Evolutionary conservation across 805 yeast genomes (phyloP).

Genomic region (Pichia insulana): DNA sequence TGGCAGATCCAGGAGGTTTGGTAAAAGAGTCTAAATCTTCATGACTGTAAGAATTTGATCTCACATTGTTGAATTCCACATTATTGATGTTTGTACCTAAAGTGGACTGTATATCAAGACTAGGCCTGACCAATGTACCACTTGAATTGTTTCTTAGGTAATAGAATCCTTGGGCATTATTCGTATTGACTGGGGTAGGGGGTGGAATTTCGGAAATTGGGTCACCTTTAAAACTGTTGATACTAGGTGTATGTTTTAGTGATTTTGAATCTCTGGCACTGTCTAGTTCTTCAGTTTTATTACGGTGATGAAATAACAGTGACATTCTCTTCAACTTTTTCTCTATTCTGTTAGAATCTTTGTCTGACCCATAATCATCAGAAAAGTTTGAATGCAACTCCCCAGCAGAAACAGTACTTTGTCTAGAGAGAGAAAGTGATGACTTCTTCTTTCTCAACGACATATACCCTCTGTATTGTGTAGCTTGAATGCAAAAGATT

Average conservation of each 20-base stretch:
- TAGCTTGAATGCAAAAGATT: too few species aligned
- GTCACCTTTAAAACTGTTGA: background rate
- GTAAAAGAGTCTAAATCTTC: conserved; percentile 5
- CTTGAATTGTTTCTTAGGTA: conserved; percentile 9
- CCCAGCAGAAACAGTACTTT: background rate
- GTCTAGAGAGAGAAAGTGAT: conserved; percentile 2
- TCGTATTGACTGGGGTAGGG: background rate
- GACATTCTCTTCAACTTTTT: conserved; percentile 7
- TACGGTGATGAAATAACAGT: conserved; percentile 6
- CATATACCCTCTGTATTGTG: background rate
- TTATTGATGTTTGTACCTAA: conserved; percentile 11
- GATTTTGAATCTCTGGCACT: background rate
- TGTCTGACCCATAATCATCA: background rate
- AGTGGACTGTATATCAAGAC: background rate
- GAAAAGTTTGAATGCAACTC: background rate
- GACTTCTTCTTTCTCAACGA: conserved; percentile 5
- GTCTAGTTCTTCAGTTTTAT: background rate
- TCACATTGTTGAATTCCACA: conserved; percentile 29
- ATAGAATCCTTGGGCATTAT: conserved; percentile 3
- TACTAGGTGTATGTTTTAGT: background rate
- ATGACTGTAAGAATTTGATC: conserved; percentile 10
- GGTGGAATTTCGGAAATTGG: background rate
- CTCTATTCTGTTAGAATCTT: conserved; percentile 2
- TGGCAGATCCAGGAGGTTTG: conserved; percentile 5
- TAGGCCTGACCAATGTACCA: conserved; percentile 15